These are phyloP conservation scores for Chlorella sp. DNA, from an alignment of 139 green algal species.

Conservation along the genomic window DNA sequence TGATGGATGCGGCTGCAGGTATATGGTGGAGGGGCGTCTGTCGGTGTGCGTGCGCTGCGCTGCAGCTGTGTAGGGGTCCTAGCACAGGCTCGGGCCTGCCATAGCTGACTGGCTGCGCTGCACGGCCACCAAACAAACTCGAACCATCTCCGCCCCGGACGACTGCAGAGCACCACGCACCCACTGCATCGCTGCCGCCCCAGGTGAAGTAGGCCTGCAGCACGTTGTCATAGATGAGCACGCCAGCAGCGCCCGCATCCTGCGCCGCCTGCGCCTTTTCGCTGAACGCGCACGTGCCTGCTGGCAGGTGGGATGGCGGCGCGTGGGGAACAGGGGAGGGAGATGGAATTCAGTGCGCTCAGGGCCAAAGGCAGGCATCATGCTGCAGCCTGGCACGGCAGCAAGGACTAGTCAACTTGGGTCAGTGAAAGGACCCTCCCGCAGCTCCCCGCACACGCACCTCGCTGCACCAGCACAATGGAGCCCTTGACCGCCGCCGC, in stretches of 20 bases:
- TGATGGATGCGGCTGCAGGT: slow-evolving; percentile 22
- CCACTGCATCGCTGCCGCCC: background rate
- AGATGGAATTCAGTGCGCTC: background rate
- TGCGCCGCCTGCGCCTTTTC: slow-evolving; percentile 68
- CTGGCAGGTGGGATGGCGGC: background rate
- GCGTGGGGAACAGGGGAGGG: background rate
- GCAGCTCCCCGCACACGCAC: background rate
- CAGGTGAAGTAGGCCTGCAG: slow-evolving; percentile 38
- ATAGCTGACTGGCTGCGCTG: no score
- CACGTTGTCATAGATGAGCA: slow-evolving; percentile 78
- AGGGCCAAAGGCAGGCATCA: background rate
- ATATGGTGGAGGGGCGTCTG: background rate
- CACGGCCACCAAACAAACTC: background rate
- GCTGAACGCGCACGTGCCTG: slow-evolving; percentile 72
- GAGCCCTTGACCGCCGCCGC: slow-evolving; percentile 34
- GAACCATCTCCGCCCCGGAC: background rate
- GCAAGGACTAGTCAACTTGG: background rate
- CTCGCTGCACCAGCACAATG: slow-evolving; percentile 67
- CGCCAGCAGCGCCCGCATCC: slow-evolving; percentile 65
- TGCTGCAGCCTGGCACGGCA: background rate
- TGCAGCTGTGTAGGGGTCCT: background rate
- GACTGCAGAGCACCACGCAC: background rate
- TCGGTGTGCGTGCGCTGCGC: background rate
- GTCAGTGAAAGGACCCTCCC: no score
- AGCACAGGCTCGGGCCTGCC: no score